Conservation (phyloP, 352 stramenopile genomes). For the Globisporangium splendens region DNA sequence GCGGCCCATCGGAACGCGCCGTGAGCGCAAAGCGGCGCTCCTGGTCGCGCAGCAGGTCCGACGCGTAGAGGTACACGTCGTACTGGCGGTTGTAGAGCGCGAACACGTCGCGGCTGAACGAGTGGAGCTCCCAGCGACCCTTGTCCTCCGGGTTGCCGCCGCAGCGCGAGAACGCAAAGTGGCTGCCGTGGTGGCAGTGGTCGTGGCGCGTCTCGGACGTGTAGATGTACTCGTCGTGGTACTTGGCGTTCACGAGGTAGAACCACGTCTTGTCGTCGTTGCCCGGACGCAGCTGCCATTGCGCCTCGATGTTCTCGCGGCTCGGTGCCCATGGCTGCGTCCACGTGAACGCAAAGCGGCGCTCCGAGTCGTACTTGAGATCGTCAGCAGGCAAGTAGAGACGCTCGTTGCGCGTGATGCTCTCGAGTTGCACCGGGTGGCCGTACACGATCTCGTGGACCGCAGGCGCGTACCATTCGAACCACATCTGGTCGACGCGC, state of each 20-base stretch:
- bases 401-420: background rate
- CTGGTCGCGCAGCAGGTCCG: constrained; percentile 3
- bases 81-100: constrained; percentile 2
- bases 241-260: constrained; percentile 8
- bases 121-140: constrained; percentile 4
- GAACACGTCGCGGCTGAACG: constrained; percentile 4
- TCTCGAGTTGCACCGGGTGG: constrained; percentile 3
- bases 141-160: background rate
- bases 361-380: background rate
- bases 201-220: background rate
- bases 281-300: constrained; percentile 1
- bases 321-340: background rate
- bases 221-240: constrained; percentile 7
- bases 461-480: constrained; percentile 6
- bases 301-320: background rate
- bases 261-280: constrained; percentile 10
- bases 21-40: background rate
- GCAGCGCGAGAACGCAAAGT: constrained; percentile 1
- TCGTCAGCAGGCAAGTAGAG: constrained; percentile 5
- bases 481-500: constrained; percentile 11
- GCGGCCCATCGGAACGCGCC: background rate
- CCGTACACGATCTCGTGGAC: constrained; percentile 9
- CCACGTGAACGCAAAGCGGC: constrained; percentile 4
- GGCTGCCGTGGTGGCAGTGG: background rate
- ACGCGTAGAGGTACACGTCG: constrained; percentile 3